Evolutionary conservation across 108 stramenopile genomes (phyloP).

Genomic region (Pseudonitzschia multiseries): DNA sequence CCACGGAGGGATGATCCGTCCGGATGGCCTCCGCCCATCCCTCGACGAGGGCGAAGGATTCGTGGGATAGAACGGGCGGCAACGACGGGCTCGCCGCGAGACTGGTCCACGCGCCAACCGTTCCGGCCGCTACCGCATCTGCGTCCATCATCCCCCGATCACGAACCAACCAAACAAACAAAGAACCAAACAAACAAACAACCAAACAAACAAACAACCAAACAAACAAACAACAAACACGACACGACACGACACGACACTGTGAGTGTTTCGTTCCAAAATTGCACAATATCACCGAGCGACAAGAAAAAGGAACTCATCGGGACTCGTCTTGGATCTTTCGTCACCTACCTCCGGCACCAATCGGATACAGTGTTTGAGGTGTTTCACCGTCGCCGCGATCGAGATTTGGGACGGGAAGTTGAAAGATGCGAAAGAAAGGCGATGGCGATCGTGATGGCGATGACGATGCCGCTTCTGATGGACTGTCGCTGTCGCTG

Average conservation of each 20-base stretch:
- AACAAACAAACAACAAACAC: too few species aligned
- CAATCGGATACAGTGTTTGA: constrained; percentile 73
- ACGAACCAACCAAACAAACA: neutral
- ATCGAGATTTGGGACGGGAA: constrained; percentile 39
- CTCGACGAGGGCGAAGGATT: neutral
- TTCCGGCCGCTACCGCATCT: constrained; percentile 84
- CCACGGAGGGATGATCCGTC: constrained; percentile 4
- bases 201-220: too few species aligned
- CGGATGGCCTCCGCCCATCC: neutral
- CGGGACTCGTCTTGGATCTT: neutral
- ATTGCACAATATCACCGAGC: too few species aligned
- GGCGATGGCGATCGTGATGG: neutral
- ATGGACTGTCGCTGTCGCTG: neutral
- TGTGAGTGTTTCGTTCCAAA: too few species aligned
- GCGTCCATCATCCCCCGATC: neutral
- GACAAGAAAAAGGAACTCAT: too few species aligned
- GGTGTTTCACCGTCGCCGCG: neutral
- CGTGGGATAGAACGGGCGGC: neutral
- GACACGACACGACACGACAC: too few species aligned
- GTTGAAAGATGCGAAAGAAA: constrained; percentile 36
- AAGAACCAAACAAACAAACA: neutral
- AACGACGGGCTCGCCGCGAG: constrained; percentile 18
- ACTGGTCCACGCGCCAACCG: constrained; percentile 73
- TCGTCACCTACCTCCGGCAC: constrained; percentile 51
- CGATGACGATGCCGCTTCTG: too few species aligned